Conservation (phyloP, 148 eudicot species). For the Vaccinium myrtillus region DNA sequence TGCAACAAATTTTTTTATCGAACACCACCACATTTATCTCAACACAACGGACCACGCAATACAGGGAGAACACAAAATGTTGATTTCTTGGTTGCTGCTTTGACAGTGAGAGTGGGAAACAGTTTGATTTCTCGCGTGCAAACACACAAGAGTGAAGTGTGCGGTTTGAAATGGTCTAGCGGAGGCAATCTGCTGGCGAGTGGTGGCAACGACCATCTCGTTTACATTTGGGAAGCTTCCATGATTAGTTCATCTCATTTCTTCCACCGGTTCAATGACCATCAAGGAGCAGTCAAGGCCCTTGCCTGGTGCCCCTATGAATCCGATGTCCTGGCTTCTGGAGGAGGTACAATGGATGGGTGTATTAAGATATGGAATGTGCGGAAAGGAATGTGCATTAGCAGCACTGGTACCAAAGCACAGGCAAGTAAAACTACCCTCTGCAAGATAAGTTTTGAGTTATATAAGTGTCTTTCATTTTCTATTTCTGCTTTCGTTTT, state of each 20-base stretch:
- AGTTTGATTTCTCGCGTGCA: slow-evolving; percentile 13
- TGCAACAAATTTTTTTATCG: neutral
- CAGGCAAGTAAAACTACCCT: slow-evolving; percentile 30
- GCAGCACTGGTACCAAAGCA: slow-evolving; percentile 31
- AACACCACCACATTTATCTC: neutral
- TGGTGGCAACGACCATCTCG: slow-evolving; percentile 39
- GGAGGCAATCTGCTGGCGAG: slow-evolving; percentile 39
- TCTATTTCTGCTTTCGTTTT: neutral
- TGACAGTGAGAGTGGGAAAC: slow-evolving; percentile 35
- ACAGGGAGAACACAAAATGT: neutral
- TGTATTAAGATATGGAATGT: slow-evolving; percentile 40
- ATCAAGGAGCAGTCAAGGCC: slow-evolving; percentile 44
- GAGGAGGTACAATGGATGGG: slow-evolving; percentile 41
- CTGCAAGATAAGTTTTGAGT: neutral
- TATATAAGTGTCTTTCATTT: neutral
- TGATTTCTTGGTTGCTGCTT: slow-evolving; percentile 2
- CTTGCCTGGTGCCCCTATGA: slow-evolving; percentile 50
- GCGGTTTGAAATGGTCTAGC: slow-evolving; percentile 45
- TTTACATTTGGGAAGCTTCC: slow-evolving; percentile 42
- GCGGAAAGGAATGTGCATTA: slow-evolving; percentile 31
- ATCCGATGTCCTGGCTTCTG: slow-evolving; percentile 36
- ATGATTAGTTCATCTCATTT: slow-evolving; percentile 29
- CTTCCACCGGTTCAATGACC: slow-evolving; percentile 30
- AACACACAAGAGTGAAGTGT: slow-evolving; percentile 26
- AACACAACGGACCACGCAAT: neutral